These are phyloP conservation scores for Zygoascus bituminiphila DNA, from an alignment of 805 yeast genomes.

Conservation along the genomic window DNA sequence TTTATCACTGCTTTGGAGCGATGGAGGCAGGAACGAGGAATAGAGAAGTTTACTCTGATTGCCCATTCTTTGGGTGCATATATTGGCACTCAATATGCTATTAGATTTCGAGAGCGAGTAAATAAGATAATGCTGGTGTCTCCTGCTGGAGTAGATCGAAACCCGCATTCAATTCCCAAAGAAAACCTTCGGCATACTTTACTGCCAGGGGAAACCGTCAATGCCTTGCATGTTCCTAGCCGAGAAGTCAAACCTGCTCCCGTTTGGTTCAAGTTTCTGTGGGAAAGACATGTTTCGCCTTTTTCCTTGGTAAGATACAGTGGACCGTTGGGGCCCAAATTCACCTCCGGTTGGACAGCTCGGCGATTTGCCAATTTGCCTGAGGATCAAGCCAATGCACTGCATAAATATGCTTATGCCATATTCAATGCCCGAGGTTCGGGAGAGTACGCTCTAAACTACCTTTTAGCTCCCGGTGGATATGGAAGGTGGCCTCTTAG, in stretches of 20 bases:
- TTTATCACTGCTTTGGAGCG: constrained; percentile 55
- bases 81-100: constrained; percentile 58
- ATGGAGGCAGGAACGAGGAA: constrained; percentile 51
- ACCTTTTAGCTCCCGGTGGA: constrained; percentile 84
- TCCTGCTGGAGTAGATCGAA: constrained; percentile 75
- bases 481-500: constrained; percentile 69
- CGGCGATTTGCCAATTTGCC: constrained; percentile 63
- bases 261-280: constrained; percentile 64
- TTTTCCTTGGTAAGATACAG: constrained; percentile 68
- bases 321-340: constrained; percentile 74
- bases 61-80: constrained; percentile 96
- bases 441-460: constrained; percentile 86
- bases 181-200: neutral
- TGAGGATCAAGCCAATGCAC: constrained; percentile 37
- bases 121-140: constrained; percentile 66
- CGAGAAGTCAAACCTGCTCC: constrained; percentile 41
- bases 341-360: constrained; percentile 85
- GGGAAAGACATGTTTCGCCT: constrained; percentile 87
- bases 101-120: constrained; percentile 52
- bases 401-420: constrained; percentile 75
- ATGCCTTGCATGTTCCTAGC: constrained; percentile 23
- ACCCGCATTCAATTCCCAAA: neutral
- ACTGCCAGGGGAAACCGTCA: constrained; percentile 12
- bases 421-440: constrained; percentile 84
- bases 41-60: constrained; percentile 47